Evolutionary conservation across 2,329 filamentous ascomycete species (phyloP).

Genomic region (Neopestalotiopsis clavispora): DNA sequence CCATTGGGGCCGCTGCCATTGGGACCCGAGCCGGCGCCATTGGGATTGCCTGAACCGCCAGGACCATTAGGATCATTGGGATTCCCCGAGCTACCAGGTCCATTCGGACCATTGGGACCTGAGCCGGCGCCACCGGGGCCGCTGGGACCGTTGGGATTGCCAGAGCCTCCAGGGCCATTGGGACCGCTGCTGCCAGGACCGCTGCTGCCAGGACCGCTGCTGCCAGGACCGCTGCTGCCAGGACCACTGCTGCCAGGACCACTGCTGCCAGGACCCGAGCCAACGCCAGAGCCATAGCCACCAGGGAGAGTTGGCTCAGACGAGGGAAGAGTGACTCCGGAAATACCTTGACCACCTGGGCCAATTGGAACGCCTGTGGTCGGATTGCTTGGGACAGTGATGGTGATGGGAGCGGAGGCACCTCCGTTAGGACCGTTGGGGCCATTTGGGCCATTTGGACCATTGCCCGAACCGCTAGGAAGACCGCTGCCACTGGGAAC

Average conservation of each 20-base stretch:
- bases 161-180: constrained; percentile 12
- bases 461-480: constrained; percentile 9
- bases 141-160: not conserved
- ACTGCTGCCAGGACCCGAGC: not conserved
- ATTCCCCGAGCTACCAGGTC: not conserved
- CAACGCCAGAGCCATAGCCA: constrained; percentile 5
- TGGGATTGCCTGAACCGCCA: constrained; percentile 3
- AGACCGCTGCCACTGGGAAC: not conserved
- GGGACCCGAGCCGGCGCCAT: not conserved
- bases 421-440: not conserved
- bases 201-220: not conserved
- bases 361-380: not conserved
- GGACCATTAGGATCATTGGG: not conserved
- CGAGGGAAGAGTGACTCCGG: constrained; percentile 2
- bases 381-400: constrained; percentile 1
- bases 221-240: not conserved
- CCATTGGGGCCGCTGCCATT: not conserved
- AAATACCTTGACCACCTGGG: constrained; percentile 9
- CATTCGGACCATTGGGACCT: constrained; percentile 6
- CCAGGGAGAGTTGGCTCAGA: constrained; percentile 9
- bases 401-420: not conserved
- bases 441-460: not conserved
- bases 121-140: not conserved
- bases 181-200: not conserved
- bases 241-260: not conserved